Percentiles rank a stretch among this genome's conserved stretches.
Evolutionary conservation across 2,329 filamentous ascomycete species (phyloP).

Genomic region (Cryphonectria japonica): DNA sequence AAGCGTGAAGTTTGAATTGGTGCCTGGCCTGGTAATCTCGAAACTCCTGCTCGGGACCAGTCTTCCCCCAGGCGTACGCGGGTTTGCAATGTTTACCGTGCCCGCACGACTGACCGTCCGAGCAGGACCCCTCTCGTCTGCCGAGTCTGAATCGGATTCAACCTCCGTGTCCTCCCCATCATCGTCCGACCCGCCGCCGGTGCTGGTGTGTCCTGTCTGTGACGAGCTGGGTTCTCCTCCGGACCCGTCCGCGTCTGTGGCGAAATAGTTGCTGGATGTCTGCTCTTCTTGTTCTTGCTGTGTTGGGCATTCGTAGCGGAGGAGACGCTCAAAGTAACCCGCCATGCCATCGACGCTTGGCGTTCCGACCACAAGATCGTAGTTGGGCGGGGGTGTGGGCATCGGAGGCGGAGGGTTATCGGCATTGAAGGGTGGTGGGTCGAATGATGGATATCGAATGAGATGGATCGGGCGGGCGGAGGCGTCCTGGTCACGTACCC

Average conservation of each 20-base stretch:
- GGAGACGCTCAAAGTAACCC: conserved; percentile 84
- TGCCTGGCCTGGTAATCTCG: conserved; percentile 54
- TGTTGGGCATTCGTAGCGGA: conserved; percentile 63
- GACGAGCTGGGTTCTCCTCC: conserved; percentile 13
- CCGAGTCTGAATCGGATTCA: conserved; percentile 40
- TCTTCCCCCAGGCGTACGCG: conserved; percentile 57
- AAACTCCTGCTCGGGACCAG: conserved; percentile 60
- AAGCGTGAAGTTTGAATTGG: conserved; percentile 34
- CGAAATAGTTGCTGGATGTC: conserved; percentile 10
- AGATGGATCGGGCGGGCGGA: conserved; percentile 79
- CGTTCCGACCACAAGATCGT: conserved; percentile 76
- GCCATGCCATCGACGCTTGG: conserved; percentile 71
- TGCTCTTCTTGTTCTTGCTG: not conserved
- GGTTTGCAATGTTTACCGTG: conserved; percentile 61
- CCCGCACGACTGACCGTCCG: conserved; percentile 56
- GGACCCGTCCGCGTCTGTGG: conserved; percentile 14
- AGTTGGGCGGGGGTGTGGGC: conserved; percentile 79
- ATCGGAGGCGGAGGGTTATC: conserved; percentile 73
- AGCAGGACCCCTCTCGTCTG: conserved; percentile 39
- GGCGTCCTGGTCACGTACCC: conserved; percentile 37
- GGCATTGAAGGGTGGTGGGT: conserved; percentile 84
- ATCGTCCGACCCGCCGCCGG: conserved; percentile 37
- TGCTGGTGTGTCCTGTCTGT: not conserved
- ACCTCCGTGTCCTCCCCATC: conserved; percentile 44
- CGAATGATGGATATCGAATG: conserved; percentile 81